A percentile compares a stretch with the other conserved stretches of the same genome.
Conservation (phyloP, 2,329 filamentous ascomycete genomes). For the Plenodomus lindquistii region DNA sequence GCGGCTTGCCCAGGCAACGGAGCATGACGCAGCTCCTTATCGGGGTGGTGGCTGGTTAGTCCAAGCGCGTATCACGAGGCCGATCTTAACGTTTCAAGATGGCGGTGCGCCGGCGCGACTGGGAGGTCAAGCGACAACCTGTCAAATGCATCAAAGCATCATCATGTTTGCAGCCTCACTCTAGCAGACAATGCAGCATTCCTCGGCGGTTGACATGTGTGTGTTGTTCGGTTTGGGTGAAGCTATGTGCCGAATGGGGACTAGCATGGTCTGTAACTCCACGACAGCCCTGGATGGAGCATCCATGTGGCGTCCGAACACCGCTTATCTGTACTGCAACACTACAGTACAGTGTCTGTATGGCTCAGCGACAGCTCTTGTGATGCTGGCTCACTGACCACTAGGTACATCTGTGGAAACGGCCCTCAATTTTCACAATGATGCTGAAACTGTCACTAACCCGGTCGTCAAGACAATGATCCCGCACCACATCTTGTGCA, state of each 20-base stretch:
- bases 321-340: too few relatives aligned
- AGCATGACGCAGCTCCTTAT: constrained; percentile 41
- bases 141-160: constrained; percentile 7
- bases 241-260: constrained; percentile 15
- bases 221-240: constrained; percentile 10
- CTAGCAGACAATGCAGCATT: constrained; percentile 2
- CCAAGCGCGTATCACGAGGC: constrained; percentile 27
- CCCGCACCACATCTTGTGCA: too few relatives aligned
- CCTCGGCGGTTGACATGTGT: constrained; percentile 5
- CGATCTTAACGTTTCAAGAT: constrained; percentile 34
- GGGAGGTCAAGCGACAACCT: constrained; percentile 12
- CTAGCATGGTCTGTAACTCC: too few relatives aligned
- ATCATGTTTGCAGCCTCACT: constrained; percentile 10
- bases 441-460: too few relatives aligned
- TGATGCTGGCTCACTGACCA: too few relatives aligned
- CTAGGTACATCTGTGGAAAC: too few relatives aligned
- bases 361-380: too few relatives aligned
- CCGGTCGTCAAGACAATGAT: too few relatives aligned
- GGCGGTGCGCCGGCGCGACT: constrained; percentile 5
- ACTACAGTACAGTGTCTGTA: too few relatives aligned
- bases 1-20: constrained; percentile 33
- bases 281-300: too few relatives aligned
- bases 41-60: constrained; percentile 30
- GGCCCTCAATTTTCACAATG: too few relatives aligned
- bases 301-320: too few relatives aligned